phyloP scores from a whole-genome alignment of 768 basidiomycete genomes.

The Rhodocollybia butyracea region DNA sequence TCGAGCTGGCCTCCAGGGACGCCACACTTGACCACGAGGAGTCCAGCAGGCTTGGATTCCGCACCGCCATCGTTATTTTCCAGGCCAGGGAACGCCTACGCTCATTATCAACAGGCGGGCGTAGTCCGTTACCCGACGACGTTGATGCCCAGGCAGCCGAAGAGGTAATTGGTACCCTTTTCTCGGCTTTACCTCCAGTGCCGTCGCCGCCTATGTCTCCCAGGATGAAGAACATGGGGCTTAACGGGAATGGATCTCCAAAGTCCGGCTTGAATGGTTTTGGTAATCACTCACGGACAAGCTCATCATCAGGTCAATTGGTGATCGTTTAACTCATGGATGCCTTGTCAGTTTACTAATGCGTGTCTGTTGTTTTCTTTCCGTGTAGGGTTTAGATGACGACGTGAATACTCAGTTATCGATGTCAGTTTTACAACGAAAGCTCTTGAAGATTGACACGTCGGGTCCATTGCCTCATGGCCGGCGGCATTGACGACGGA shows the following conservation, averaged over 20 bases:
- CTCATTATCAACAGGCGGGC: constrained; percentile 26
- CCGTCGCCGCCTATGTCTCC: not conserved
- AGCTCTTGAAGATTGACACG: too few species aligned
- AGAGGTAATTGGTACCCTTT: not conserved
- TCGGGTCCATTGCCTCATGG: too few species aligned
- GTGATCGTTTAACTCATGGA: not conserved
- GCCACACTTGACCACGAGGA: constrained; percentile 52
- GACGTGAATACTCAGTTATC: too few species aligned
- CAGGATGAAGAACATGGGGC: not conserved
- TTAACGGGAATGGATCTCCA: not conserved
- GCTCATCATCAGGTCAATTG: constrained; percentile 3
- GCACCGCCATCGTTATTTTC: constrained; percentile 50
- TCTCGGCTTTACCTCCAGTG: not conserved
- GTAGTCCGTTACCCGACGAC: constrained; percentile 5
- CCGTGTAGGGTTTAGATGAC: not conserved
- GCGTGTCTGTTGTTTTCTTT: not conserved
- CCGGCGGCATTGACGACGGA: too few species aligned
- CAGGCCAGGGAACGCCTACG: constrained; percentile 49
- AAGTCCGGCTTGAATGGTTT: not conserved
- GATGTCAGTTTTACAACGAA: too few species aligned
- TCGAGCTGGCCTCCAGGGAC: constrained; percentile 46
- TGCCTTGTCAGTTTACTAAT: not conserved
- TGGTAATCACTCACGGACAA: not conserved
- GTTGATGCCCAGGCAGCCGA: not conserved
- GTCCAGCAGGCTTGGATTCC: constrained; percentile 51